Evolutionary conservation across 441 rosid genomes (phyloP), one percentile per base, ranked within the genome.

Genomic region (Francoa sonchifolia): DNA sequence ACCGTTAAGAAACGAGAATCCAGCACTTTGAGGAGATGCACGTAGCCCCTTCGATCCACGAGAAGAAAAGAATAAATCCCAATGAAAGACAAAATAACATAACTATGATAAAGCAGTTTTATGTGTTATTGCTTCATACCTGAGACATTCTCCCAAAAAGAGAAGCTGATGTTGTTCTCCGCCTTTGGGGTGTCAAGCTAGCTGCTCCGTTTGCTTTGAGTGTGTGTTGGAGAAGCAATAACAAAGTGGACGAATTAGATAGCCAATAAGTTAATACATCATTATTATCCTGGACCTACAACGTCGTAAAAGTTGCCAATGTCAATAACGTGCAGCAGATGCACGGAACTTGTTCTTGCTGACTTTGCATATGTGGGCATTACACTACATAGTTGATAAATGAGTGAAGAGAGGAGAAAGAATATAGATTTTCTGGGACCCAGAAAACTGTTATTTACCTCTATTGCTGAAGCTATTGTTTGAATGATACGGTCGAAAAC

Each of bases 131-230:
- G 40, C 59, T 48, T 52, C 80, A 57, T 73, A 88, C 99, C 57
- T 79, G 93, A 56, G 97, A 80, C 96, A 93, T 88, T 63, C 97
- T 88, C 55, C 95, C 97, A 70, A 93, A 88, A 45, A 93, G 83
- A 46, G 99, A 82, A 49, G 95, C 73, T 39, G 99, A 85, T 37
- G 96, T 16, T 41, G 96, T 66, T 68, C 99, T 80, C 47, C 97
- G 74, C 39, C 99, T 65, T 59, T 93, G 97, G 5, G 97, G 97
- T 32, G 99, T 88, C 62, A 88, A 66, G 72, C 82, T 88, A 55
- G 97, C 99, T 35, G 99, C 96, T 58, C 96, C 96, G 55, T 76
- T 80, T 25, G 97, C 99, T 75, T 93, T 93, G 19, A 93, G 89
- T 1, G 97, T 93, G 51, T 83, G 96, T 85, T 93, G 99, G 33